These are phyloP conservation scores for Thozetella sp. DNA, from an alignment of 495 filamentous ascomycete species.

Conservation along the genomic window DNA sequence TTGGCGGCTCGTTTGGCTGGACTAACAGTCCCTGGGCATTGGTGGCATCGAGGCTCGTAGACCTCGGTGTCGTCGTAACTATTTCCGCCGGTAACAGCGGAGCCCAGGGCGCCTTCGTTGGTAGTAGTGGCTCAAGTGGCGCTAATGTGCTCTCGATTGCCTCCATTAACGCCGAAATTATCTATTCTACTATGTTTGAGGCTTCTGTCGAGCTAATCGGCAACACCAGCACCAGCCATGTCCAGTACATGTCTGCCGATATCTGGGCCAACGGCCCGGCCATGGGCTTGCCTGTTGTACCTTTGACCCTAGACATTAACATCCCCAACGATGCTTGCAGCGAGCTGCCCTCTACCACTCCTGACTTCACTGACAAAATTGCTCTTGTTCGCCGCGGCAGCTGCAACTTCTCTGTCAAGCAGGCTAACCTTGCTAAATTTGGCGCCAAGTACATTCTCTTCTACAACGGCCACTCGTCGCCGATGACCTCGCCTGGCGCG, in stretches of 20 bases:
- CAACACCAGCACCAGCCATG: neutral
- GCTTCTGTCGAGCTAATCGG: neutral
- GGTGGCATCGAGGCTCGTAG: constrained; percentile 27
- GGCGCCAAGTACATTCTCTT: constrained; percentile 25
- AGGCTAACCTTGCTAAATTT: constrained; percentile 20
- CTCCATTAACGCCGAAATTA: neutral
- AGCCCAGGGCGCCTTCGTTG: constrained; percentile 26
- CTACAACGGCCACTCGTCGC: constrained; percentile 18
- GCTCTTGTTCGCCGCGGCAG: constrained; percentile 36
- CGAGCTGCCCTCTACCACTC: constrained; percentile 17
- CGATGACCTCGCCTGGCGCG: constrained; percentile 12
- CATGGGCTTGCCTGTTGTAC: constrained; percentile 16
- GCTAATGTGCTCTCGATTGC: constrained; percentile 27
- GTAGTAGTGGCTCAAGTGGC: constrained; percentile 25
- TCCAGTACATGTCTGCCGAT: neutral
- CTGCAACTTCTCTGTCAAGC: constrained; percentile 18
- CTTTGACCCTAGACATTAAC: constrained; percentile 18
- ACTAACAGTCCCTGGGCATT: constrained; percentile 26
- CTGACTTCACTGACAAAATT: constrained; percentile 37
- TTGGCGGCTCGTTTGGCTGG: constrained; percentile 29
- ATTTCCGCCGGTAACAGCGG: constrained; percentile 33
- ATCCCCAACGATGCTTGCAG: constrained; percentile 19
- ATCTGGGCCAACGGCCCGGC: constrained; percentile 8
- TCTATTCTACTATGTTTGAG: neutral
- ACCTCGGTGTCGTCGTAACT: constrained; percentile 30